A percentile compares a stretch with the other conserved stretches of the same genome.
Evolutionary conservation across 139 green algal species (phyloP).

Genomic region (Chlorella sp.): DNA sequence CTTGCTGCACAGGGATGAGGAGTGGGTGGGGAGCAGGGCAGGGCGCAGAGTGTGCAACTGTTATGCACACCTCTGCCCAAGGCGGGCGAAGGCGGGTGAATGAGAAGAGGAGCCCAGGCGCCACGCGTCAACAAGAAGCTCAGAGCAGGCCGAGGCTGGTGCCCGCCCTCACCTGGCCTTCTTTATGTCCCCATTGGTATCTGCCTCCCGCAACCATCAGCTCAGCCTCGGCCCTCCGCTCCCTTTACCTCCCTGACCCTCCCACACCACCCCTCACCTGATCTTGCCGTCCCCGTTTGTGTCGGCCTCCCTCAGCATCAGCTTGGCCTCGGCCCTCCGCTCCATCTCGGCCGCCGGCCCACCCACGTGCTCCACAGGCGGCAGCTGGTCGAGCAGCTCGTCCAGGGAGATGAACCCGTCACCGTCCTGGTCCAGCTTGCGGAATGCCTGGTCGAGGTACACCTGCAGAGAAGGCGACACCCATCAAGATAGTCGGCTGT

Average conservation of each 20-base stretch:
- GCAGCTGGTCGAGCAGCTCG: constrained; percentile 51
- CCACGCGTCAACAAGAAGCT: no score
- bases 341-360: constrained; percentile 8
- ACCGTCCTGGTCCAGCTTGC: constrained; percentile 70
- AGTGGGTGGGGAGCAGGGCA: no score
- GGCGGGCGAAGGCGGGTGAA: no score
- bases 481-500: no score
- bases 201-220: constrained; percentile 79
- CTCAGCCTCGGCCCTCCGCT: constrained; percentile 53
- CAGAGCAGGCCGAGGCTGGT: no score
- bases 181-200: constrained; percentile 75
- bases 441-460: constrained; percentile 61
- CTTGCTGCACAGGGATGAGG: no score
- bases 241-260: neutral
- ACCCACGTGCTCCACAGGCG: neutral
- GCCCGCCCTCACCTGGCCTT: constrained; percentile 24
- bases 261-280: neutral
- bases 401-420: constrained; percentile 79
- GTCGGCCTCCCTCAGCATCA: constrained; percentile 83
- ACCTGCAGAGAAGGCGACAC: constrained; percentile 5
- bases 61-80: no score
- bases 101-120: no score
- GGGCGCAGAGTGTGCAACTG: no score
- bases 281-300: constrained; percentile 78
- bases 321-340: constrained; percentile 53